These are phyloP conservation scores for Pseudohyphozyma bogoriensis DNA, from an alignment of 768 basidiomycete genomes.

Conservation along the genomic window DNA sequence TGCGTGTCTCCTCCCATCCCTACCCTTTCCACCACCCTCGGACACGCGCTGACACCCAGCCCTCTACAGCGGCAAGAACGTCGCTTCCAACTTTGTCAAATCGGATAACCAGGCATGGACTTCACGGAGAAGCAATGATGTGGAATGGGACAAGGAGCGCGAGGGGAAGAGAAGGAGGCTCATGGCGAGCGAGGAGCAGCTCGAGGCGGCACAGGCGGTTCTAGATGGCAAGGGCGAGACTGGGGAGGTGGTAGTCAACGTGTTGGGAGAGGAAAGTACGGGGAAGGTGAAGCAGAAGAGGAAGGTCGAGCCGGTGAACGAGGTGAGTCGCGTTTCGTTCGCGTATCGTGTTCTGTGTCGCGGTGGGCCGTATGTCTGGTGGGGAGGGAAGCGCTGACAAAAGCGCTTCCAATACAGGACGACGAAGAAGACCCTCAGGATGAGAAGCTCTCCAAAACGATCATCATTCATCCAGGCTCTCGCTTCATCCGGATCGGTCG, in stretches of 20 bases:
- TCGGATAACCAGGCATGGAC: constrained; percentile 21
- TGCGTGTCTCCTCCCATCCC: not conserved
- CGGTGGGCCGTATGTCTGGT: not conserved
- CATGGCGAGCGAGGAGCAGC: constrained; percentile 19
- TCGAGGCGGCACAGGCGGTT: not conserved
- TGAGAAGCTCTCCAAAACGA: constrained; percentile 20
- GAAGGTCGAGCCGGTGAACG: not conserved
- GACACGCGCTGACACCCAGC: not conserved
- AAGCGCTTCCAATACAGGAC: not conserved
- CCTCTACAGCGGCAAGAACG: constrained; percentile 27
- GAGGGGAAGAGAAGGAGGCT: constrained; percentile 22
- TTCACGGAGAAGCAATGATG: constrained; percentile 3
- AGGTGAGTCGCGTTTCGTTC: too few species aligned
- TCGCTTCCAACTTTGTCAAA: constrained; percentile 23
- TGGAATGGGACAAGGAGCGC: constrained; percentile 12
- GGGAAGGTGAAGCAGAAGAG: not conserved
- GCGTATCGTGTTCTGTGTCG: not conserved
- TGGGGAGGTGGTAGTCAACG: not conserved
- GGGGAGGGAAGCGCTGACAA: not conserved
- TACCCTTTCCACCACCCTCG: fast-evolving
- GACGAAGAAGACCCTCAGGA: not conserved
- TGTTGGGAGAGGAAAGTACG: constrained; percentile 1
- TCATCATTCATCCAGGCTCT: constrained; percentile 35
- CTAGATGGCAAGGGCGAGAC: not conserved
- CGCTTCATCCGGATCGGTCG: constrained; percentile 32